These are phyloP conservation scores for Isatis tinctoria DNA, from an alignment of 345 rosid species.

Conservation along the genomic window DNA sequence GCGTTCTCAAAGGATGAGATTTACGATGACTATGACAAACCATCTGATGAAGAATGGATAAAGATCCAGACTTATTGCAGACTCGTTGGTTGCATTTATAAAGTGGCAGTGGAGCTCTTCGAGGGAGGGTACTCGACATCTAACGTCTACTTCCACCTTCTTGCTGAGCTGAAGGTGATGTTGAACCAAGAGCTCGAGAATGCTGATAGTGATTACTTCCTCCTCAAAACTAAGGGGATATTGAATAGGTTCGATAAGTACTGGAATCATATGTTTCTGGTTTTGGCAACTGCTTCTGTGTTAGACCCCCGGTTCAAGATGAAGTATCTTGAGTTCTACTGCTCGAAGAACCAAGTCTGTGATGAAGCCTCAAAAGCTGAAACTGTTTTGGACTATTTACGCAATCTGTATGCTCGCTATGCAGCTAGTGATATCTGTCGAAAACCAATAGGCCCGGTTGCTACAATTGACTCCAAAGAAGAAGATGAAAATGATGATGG, in stretches of 20 bases:
- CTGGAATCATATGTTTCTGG: slow-evolving; percentile 65
- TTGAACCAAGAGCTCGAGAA: not conserved
- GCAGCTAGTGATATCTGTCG: slow-evolving; percentile 17
- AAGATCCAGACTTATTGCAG: slow-evolving; percentile 2
- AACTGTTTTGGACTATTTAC: slow-evolving; percentile 61
- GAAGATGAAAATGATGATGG: slow-evolving; percentile 18
- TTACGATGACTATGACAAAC: slow-evolving; percentile 4
- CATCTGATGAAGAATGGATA: slow-evolving; percentile 21
- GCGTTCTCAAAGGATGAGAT: slow-evolving; percentile 9
- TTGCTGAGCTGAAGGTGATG: slow-evolving; percentile 14
- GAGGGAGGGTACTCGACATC: slow-evolving; percentile 4
- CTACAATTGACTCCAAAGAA: not conserved
- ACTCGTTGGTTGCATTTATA: slow-evolving; percentile 14
- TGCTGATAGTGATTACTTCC: slow-evolving; percentile 9
- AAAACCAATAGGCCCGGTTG: slow-evolving; percentile 31
- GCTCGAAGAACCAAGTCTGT: slow-evolving; percentile 52
- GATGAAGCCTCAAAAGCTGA: slow-evolving; percentile 55
- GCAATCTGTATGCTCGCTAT: slow-evolving; percentile 56
- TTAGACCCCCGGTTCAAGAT: slow-evolving; percentile 85
- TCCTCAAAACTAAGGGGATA: not conserved
- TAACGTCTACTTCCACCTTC: slow-evolving; percentile 18
- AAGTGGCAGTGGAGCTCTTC: slow-evolving; percentile 15
- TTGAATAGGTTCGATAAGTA: slow-evolving; percentile 49
- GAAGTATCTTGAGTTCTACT: slow-evolving; percentile 74
- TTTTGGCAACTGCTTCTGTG: slow-evolving; percentile 67